Evolutionary conservation across 1,284 basidiomycete genomes (phyloP).

Genomic region (Trametes polyzona): DNA sequence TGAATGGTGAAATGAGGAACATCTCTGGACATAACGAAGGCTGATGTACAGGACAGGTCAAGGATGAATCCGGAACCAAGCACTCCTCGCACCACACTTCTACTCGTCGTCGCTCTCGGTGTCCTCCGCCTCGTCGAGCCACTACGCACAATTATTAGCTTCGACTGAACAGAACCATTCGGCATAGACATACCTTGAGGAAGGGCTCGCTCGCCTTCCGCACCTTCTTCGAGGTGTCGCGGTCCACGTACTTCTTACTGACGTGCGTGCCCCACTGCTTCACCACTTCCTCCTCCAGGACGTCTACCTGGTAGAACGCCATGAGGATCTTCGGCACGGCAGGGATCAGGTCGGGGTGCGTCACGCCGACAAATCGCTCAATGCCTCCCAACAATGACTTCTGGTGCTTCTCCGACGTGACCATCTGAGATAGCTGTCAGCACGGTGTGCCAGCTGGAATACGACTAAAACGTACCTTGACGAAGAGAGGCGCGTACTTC

Average conservation of each 20-base stretch:
- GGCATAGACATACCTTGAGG: slow-evolving; percentile 59
- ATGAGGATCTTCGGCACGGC: slow-evolving; percentile 92
- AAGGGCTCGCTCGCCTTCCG: slow-evolving; percentile 96
- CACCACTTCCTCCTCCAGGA: slow-evolving; percentile 92
- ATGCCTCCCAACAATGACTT: slow-evolving; percentile 92
- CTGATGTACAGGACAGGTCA: neutral
- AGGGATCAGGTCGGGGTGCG: slow-evolving; percentile 68
- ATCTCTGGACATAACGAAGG: too few species aligned
- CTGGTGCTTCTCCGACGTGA: slow-evolving; percentile 91
- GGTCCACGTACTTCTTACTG: slow-evolving; percentile 97
- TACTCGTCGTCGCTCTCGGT: slow-evolving; percentile 40
- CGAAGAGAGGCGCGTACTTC: slow-evolving; percentile 76
- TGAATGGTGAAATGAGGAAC: too few species aligned
- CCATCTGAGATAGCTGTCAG: slow-evolving; percentile 51
- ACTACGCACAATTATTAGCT: slow-evolving; percentile 40
- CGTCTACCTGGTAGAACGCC: slow-evolving; percentile 91
- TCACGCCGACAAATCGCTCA: slow-evolving; percentile 80
- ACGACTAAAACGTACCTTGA: slow-evolving; percentile 61
- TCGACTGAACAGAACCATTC: neutral
- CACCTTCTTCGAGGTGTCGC: slow-evolving; percentile 94
- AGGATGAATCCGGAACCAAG: neutral
- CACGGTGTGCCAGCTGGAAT: neutral
- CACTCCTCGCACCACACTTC: neutral
- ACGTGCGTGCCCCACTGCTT: slow-evolving; percentile 97
- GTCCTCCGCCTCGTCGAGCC: slow-evolving; percentile 53